Evolutionary conservation across 768 basidiomycete species (phyloP), one percentile per base, ranked within the genome.

Genomic region (Podaxis sp.): DNA sequence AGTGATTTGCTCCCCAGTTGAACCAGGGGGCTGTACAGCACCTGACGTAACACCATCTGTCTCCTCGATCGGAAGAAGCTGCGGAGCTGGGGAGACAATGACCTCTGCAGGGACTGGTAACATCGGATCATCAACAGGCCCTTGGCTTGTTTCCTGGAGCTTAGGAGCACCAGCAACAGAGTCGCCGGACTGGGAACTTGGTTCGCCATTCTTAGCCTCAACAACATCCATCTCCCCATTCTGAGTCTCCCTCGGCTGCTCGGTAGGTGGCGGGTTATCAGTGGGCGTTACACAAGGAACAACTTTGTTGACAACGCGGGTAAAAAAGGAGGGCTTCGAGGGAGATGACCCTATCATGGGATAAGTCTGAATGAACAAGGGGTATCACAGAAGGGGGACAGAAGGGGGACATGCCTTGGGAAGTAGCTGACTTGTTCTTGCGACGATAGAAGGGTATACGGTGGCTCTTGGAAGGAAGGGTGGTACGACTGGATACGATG

Each of bases 11-110:
- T 73, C 74, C n/a, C 84, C 89, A 42, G 83, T 88, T 11, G 93
- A 92, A 23, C 94, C 95, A 9, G 95, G 94, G 2, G 94, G 85
- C 68, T 95, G 92, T 18, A 96, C 95, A 28, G 93, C 92, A 23
- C 93, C 91, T 27, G 92, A 94, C 16, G 91, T 92, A 65, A 97
- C 78, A 21, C 91, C 93, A 65, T 89, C 94, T 5, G 93, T 93
- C 75, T 95, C 94, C 9, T 72, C 72, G 36, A 67, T 59, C 2
- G 74, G 87, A 77, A 72, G 66, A 55, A 72, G 67, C 59, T 71
- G 67, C 23, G 71, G 64, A 73, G 52, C 91, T 74, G 69, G 73
- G 61, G 70, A 67, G 64, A 74, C 74, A 69, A 75, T 61, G 66
- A 73, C 61, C 50, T 74, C 72, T 1, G 71, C 64, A 58, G 71